phyloP scores from a whole-genome alignment of 2,329 filamentous ascomycete genomes.

The Chrysosporium keratinophilum region DNA sequence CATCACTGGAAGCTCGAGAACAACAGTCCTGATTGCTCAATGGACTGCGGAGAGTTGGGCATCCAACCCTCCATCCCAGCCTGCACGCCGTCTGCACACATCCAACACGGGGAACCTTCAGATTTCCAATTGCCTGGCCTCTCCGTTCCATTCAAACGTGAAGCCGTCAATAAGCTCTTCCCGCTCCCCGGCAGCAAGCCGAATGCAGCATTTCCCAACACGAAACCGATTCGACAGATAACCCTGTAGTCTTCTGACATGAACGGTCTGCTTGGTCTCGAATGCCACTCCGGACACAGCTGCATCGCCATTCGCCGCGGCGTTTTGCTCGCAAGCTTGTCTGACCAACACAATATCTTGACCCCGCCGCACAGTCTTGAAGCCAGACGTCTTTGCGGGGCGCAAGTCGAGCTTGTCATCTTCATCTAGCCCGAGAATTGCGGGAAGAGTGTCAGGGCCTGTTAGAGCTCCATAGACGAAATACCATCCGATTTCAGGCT shows the following conservation, averaged over 20 bases:
- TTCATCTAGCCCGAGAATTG: constrained; percentile 4
- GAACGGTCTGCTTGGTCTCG: not conserved
- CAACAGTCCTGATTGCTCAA: not conserved
- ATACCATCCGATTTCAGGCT: constrained; percentile 13
- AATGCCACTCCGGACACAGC: constrained; percentile 8
- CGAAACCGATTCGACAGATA: constrained; percentile 2
- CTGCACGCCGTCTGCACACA: not conserved
- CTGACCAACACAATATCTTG: constrained; percentile 6
- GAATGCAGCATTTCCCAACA: not conserved
- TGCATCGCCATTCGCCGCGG: not conserved
- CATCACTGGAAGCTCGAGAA: not conserved
- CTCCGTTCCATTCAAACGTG: not conserved
- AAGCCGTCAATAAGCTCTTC: not conserved
- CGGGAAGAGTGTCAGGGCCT: constrained; percentile 10
- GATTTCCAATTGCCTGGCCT: not conserved
- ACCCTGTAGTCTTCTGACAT: constrained; percentile 7
- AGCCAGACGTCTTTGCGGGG: constrained; percentile 12
- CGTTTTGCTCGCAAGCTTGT: not conserved
- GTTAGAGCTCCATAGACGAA: constrained; percentile 17
- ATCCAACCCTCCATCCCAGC: constrained; percentile 5
- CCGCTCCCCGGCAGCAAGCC: not conserved
- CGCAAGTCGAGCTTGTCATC: not conserved
- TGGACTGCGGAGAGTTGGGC: not conserved
- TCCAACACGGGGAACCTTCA: not conserved
- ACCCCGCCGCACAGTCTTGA: constrained; percentile 10